Evolutionary conservation across 768 basidiomycete species (phyloP).

Genomic region (Trametes sanguinea): DNA sequence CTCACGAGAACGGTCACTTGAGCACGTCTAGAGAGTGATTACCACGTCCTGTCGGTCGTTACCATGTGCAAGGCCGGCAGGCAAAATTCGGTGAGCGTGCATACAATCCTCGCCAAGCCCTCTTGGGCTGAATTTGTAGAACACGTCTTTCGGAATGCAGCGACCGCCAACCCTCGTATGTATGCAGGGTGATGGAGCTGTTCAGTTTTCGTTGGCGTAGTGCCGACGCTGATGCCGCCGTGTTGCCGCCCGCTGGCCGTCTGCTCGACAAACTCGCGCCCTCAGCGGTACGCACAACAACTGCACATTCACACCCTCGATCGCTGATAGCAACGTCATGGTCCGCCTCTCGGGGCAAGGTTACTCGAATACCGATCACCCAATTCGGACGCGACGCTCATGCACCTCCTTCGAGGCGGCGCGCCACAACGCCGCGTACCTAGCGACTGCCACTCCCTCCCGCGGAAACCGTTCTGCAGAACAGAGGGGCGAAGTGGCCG

Average conservation of each 20-base stretch:
- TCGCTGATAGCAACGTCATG: slow-evolving; percentile 4
- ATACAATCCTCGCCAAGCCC: not conserved
- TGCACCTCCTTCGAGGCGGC: not conserved
- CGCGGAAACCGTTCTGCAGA: slow-evolving; percentile 2
- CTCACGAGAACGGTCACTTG: slow-evolving; percentile 11
- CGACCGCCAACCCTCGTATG: not conserved
- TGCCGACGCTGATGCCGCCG: not conserved
- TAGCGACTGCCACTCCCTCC: not conserved
- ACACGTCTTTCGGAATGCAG: not conserved
- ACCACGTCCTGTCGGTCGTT: not conserved
- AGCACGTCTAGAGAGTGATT: not conserved
- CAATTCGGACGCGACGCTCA: not conserved
- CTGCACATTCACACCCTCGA: slow-evolving; percentile 1
- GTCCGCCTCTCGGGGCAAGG: not conserved
- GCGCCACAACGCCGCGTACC: slow-evolving; percentile 11
- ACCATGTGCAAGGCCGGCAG: not conserved
- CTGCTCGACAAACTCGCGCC: not conserved
- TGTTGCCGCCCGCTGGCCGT: slow-evolving; percentile 5
- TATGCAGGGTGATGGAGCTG: not conserved
- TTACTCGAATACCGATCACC: not conserved
- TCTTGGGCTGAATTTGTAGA: not conserved
- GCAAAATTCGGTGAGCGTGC: not conserved
- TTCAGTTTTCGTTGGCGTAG: not conserved
- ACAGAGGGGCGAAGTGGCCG: not conserved
- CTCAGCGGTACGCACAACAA: not conserved